Percentiles rank a stretch among this genome's conserved stretches.
Evolutionary conservation across 768 basidiomycete species (phyloP).

Genomic region (Tulasnella sp.): DNA sequence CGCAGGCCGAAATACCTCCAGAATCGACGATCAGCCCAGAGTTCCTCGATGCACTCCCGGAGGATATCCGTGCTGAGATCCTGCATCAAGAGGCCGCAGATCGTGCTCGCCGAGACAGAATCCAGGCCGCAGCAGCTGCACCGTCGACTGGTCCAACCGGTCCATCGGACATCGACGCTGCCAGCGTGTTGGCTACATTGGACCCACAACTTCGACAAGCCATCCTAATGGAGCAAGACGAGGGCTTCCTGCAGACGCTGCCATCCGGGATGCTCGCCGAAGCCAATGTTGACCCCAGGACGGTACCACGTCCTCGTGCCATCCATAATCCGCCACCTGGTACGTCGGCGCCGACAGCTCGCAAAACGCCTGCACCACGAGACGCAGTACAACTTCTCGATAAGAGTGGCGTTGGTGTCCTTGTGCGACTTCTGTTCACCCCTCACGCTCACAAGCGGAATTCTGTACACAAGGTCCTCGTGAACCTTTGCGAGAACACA

Average conservation of each 20-base stretch:
- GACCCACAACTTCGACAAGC: conserved; percentile 82
- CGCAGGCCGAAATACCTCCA: conserved; percentile 50
- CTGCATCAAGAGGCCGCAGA: conserved; percentile 90
- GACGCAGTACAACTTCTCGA: conserved; percentile 93
- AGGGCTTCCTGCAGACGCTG: conserved; percentile 67
- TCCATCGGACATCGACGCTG: conserved; percentile 71
- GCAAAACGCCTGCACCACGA: conserved; percentile 36
- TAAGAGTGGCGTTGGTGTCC: conserved; percentile 73
- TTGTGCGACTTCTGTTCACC: conserved; percentile 91
- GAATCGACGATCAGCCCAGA: conserved; percentile 89
- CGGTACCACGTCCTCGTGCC: neutral
- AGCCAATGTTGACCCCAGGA: conserved; percentile 33
- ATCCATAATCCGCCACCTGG: conserved; percentile 5
- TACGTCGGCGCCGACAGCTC: conserved; percentile 11
- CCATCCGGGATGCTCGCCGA: conserved; percentile 83
- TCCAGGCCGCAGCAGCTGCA: conserved; percentile 31
- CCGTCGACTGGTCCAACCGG: conserved; percentile 23
- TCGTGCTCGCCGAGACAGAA: conserved; percentile 43
- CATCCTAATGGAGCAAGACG: conserved; percentile 83
- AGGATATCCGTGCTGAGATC: conserved; percentile 93
- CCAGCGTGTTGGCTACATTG: conserved; percentile 83
- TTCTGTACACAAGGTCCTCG: conserved; percentile 75
- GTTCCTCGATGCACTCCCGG: conserved; percentile 91
- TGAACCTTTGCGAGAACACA: conserved; percentile 91
- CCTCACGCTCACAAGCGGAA: conserved; percentile 83